phyloP scores from a whole-genome alignment of 2,329 filamentous ascomycete species.

The Cytospora mali region DNA sequence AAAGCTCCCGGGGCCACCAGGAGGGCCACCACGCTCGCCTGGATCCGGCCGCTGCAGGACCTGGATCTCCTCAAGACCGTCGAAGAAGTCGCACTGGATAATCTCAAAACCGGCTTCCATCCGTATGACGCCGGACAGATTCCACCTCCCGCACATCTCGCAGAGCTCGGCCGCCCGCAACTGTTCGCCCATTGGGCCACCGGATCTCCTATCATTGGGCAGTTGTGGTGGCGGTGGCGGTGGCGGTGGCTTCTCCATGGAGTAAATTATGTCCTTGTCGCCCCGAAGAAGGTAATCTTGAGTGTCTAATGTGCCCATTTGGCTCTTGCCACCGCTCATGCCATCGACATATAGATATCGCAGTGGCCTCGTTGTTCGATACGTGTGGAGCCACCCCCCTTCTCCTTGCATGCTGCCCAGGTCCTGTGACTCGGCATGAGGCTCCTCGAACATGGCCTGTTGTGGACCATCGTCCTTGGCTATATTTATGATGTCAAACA shows the following conservation, averaged over 20 bases:
- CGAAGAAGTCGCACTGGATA: slow-evolving; percentile 65
- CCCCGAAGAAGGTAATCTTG: slow-evolving; percentile 65
- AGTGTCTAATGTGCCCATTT: slow-evolving; percentile 67
- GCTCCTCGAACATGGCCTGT: slow-evolving; percentile 8
- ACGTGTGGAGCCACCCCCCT: slow-evolving; percentile 67
- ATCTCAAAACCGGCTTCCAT: slow-evolving; percentile 74
- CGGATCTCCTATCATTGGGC: slow-evolving; percentile 4
- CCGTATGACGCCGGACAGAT: slow-evolving; percentile 66
- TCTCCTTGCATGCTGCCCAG: background rate
- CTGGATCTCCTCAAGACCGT: slow-evolving; percentile 42
- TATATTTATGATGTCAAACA: background rate
- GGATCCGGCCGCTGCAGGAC: slow-evolving; percentile 36
- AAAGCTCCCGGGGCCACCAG: slow-evolving; percentile 34
- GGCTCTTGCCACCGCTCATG: slow-evolving; percentile 66
- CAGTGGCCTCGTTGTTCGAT: slow-evolving; percentile 59
- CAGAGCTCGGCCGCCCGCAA: slow-evolving; percentile 60
- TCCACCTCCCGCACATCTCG: slow-evolving; percentile 52
- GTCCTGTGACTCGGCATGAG: background rate
- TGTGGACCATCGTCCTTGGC: slow-evolving; percentile 10
- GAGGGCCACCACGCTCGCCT: slow-evolving; percentile 18
- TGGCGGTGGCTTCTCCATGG: slow-evolving; percentile 10
- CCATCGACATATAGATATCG: slow-evolving; percentile 71
- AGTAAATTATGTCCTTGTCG: slow-evolving; percentile 26
- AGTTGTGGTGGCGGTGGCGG: background rate
- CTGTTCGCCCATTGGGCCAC: slow-evolving; percentile 45